phyloP scores from a whole-genome alignment of 2,329 filamentous ascomycete genomes.

The Fusarium musae region DNA sequence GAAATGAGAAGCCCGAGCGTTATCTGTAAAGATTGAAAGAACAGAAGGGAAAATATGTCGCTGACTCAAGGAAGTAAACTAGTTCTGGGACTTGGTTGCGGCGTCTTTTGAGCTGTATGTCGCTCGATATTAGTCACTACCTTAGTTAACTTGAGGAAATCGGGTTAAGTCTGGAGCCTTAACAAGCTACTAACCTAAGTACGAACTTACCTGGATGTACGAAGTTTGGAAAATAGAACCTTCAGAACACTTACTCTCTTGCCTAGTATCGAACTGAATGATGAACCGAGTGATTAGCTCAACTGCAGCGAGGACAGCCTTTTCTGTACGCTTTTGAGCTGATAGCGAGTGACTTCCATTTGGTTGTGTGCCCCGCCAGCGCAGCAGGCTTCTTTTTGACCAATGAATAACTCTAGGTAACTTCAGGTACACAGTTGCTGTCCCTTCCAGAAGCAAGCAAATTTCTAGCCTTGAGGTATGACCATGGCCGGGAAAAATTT shows the following conservation, averaged over 20 bases:
- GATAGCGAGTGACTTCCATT: conserved; percentile 24
- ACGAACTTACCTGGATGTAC: not conserved
- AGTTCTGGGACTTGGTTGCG: not conserved
- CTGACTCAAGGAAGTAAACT: not conserved
- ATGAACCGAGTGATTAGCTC: not conserved
- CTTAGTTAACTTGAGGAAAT: conserved; percentile 14
- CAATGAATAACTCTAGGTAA: not conserved
- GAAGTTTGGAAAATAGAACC: not conserved
- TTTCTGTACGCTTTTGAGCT: conserved; percentile 4
- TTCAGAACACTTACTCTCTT: not conserved
- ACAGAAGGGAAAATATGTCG: not conserved
- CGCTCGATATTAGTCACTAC: conserved; percentile 26
- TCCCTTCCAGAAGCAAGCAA: not conserved
- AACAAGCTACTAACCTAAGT: not conserved
- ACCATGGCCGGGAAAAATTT: no score
- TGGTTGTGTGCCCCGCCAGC: conserved; percentile 24
- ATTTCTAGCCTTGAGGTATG: not conserved
- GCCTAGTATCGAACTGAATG: not conserved
- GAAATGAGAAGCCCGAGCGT: not conserved
- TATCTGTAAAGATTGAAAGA: not conserved
- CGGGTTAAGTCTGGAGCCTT: not conserved
- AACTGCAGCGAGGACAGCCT: not conserved
- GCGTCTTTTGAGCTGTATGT: conserved; percentile 15
- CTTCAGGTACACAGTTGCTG: not conserved
- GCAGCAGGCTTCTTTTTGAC: conserved; percentile 2